Conservation (phyloP, 2,329 filamentous ascomycete genomes). For the Aspergillus vadensis region DNA sequence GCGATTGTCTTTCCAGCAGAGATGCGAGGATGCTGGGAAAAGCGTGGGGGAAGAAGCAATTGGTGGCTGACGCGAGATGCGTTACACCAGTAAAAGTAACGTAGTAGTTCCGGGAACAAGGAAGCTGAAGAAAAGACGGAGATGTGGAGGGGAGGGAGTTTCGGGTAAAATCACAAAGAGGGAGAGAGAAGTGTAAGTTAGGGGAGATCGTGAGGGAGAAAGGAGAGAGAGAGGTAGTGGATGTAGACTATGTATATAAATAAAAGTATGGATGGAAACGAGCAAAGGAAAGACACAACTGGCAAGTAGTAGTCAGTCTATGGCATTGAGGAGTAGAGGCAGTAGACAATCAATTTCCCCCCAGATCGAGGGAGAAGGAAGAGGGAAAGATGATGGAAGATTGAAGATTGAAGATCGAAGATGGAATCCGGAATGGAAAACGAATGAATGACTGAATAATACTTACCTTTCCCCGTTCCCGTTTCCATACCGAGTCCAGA, state of each 20-base stretch:
- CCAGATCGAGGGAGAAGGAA: neutral
- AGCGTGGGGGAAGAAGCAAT: constrained; percentile 21
- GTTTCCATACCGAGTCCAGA: constrained; percentile 6
- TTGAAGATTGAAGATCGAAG: neutral
- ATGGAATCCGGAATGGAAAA: constrained; percentile 4
- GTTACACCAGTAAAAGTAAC: constrained; percentile 5
- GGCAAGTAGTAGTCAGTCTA: no score
- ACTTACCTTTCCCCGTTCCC: neutral
- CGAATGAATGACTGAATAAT: neutral
- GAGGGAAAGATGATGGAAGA: neutral
- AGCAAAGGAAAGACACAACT: no score
- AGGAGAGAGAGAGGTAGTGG: no score
- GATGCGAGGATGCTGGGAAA: constrained; percentile 5
- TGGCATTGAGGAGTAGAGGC: no score
- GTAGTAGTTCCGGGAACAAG: neutral
- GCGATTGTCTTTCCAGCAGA: constrained; percentile 7
- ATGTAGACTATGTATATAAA: no score
- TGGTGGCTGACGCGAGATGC: constrained; percentile 14
- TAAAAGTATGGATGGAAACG: no score
- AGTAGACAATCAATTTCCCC: no score
- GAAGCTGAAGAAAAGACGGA: neutral
- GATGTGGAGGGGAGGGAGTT: constrained; percentile 1
- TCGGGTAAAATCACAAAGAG: neutral
- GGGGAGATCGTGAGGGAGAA: no score
- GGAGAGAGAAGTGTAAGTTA: no score